phyloP scores from a whole-genome alignment of 2,329 filamentous ascomycete species.

The Aspergillus brunneoviolaceus region DNA sequence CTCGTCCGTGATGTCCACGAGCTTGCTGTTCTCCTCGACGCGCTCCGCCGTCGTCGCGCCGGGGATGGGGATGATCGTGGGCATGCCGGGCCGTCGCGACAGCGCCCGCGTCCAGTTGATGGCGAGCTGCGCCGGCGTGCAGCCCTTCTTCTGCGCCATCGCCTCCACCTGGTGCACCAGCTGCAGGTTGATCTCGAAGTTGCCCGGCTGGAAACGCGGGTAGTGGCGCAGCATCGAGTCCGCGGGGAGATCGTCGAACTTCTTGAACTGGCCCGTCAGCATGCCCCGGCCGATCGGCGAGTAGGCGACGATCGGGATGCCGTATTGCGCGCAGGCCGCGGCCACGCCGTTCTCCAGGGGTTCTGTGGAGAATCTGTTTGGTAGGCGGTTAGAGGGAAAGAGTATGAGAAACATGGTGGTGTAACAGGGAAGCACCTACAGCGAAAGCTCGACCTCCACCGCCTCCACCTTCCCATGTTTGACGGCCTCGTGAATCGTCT shows the following conservation, averaged over 20 bases:
- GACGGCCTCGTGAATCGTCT: conserved; percentile 1
- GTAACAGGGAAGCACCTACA: not conserved
- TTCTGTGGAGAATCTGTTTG: conserved; percentile 8
- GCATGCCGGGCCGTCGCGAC: conserved; percentile 53
- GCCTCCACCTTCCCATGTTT: not conserved
- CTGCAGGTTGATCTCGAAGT: conserved; percentile 64
- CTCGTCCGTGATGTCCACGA: conserved; percentile 26
- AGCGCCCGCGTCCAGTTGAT: conserved; percentile 61
- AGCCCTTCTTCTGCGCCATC: conserved; percentile 60
- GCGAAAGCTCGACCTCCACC: conserved; percentile 1
- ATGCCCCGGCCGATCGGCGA: conserved; percentile 65
- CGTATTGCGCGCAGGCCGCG: conserved; percentile 59
- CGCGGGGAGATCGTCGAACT: conserved; percentile 53
- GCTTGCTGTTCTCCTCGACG: conserved; percentile 31
- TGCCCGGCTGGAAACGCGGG: conserved; percentile 63
- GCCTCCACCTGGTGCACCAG: conserved; percentile 59
- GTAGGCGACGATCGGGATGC: conserved; percentile 71
- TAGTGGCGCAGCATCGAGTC: conserved; percentile 47
- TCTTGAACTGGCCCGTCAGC: conserved; percentile 55
- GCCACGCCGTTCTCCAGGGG: conserved; percentile 41
- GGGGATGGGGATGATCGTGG: conserved; percentile 37
- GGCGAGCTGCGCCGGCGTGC: conserved; percentile 64
- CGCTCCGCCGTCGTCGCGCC: conserved; percentile 29
- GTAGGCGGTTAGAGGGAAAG: not conserved
- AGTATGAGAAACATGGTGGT: not conserved